A percentile compares a stretch with the other conserved stretches of the same genome.
Conservation (phyloP, 2,329 filamentous ascomycete genomes). For the Davidsoniella australis region DNA sequence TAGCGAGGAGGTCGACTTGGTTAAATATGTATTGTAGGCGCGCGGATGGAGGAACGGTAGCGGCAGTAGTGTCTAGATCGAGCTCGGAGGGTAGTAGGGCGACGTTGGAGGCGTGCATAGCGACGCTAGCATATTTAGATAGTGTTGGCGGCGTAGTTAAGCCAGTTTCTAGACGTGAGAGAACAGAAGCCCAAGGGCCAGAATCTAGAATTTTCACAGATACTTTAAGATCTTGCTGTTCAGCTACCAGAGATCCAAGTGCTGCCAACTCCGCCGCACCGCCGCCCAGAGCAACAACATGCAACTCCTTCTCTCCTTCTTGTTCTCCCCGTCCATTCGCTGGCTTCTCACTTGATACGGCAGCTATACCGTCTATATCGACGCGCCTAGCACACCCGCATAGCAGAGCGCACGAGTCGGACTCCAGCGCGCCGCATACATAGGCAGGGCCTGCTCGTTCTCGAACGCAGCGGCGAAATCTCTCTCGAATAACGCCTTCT, state of each 20-base stretch:
- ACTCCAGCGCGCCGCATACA: constrained; percentile 84
- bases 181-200: constrained; percentile 55
- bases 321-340: not conserved
- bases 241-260: constrained; percentile 27
- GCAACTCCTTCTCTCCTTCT: constrained; percentile 16
- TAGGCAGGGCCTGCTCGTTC: constrained; percentile 50
- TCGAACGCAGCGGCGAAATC: constrained; percentile 74
- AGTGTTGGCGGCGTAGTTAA: constrained; percentile 35
- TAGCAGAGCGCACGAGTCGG: constrained; percentile 74
- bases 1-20: constrained; percentile 25
- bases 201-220: constrained; percentile 57
- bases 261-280: constrained; percentile 45
- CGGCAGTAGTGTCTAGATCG: constrained; percentile 24
- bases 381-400: constrained; percentile 31
- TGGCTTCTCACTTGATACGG: not conserved
- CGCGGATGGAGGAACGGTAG: constrained; percentile 20
- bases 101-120: constrained; percentile 26
- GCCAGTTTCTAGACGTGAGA: constrained; percentile 37
- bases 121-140: constrained; percentile 35
- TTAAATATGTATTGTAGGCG: constrained; percentile 20
- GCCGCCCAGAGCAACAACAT: constrained; percentile 34
- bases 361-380: not conserved
- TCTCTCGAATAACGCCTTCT: constrained; percentile 67
- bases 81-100: constrained; percentile 22
- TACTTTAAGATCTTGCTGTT: constrained; percentile 11